Percentiles rank a stretch among this genome's conserved stretches.
Conservation (phyloP, 176 grass and related monocot genomes). For the Saccharum spontaneum region DNA sequence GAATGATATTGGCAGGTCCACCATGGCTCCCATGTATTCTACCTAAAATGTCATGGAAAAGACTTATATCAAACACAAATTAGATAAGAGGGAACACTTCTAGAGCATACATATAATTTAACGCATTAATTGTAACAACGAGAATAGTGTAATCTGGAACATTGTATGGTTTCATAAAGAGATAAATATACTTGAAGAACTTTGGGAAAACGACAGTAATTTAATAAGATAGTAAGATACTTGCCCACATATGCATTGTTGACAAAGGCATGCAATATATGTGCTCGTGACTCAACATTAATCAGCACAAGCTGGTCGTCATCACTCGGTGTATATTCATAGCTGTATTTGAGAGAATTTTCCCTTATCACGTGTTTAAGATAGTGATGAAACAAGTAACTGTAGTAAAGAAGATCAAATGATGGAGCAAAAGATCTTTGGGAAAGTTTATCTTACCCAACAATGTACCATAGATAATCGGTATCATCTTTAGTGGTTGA, state of each 20-base stretch:
- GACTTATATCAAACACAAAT: conserved; percentile 2
- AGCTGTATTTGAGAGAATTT: conserved; percentile 62
- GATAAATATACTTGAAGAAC: background rate
- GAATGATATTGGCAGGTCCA: conserved; percentile 33
- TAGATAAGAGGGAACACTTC: background rate
- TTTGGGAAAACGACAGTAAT: background rate
- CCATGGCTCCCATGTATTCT: conserved; percentile 65
- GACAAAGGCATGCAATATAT: conserved; percentile 84
- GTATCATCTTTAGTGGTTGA: conserved; percentile 78
- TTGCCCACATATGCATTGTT: conserved; percentile 66
- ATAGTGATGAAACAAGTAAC: conserved; percentile 13
- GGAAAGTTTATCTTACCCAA: conserved; percentile 50
- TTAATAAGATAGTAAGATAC: conserved; percentile 20
- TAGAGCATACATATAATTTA: background rate
- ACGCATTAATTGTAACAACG: background rate
- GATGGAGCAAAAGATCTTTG: background rate
- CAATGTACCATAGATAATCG: conserved; percentile 95
- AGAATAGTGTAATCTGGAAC: conserved; percentile 4
- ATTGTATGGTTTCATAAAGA: conserved; percentile 8
- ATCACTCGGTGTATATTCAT: conserved; percentile 43
- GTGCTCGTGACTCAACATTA: conserved; percentile 68
- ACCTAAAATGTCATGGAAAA: conserved; percentile 45
- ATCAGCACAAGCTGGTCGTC: conserved; percentile 41
- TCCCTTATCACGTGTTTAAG: conserved; percentile 6
- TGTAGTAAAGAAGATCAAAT: background rate